Percentiles rank a stretch among this genome's conserved stretches.
Conservation (phyloP, 208 protist species). For the Porcisia deanei region DNA sequence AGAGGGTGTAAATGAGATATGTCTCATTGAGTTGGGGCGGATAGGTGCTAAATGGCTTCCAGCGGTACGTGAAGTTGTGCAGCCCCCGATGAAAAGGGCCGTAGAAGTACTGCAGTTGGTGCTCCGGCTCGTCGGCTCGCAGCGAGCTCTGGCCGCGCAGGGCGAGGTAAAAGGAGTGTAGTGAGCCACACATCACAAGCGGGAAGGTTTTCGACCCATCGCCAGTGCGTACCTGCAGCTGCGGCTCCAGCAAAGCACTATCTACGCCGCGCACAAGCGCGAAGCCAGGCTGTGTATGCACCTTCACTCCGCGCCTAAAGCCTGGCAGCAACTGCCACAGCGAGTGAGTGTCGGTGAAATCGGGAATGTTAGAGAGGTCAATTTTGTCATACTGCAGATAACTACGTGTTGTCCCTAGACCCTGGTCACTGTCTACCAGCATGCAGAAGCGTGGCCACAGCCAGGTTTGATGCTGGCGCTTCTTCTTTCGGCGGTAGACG, state of each 20-base stretch:
- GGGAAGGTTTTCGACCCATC: slow-evolving; percentile 41
- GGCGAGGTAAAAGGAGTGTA: slow-evolving; percentile 66
- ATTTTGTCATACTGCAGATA: slow-evolving; percentile 65
- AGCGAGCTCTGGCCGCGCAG: slow-evolving; percentile 50
- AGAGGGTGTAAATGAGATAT: slow-evolving; percentile 65
- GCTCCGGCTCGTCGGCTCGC: slow-evolving; percentile 58
- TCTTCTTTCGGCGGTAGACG: slow-evolving; percentile 20
- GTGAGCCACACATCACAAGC: slow-evolving; percentile 58
- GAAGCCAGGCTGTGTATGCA: slow-evolving; percentile 43
- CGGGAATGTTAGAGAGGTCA: slow-evolving; percentile 26
- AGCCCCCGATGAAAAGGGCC: slow-evolving; percentile 40
- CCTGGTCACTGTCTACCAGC: slow-evolving; percentile 30
- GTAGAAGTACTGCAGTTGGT: slow-evolving; percentile 78
- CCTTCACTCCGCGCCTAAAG: slow-evolving; percentile 28
- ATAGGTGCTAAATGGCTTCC: slow-evolving; percentile 63
- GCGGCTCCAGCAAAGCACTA: slow-evolving; percentile 54
- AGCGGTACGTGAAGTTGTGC: slow-evolving; percentile 61
- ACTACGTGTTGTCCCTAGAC: slow-evolving; percentile 18
- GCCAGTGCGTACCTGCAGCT: slow-evolving; percentile 42
- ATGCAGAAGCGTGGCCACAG: slow-evolving; percentile 74
- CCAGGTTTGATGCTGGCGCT: slow-evolving; percentile 12
- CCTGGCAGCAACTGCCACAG: slow-evolving; percentile 1
- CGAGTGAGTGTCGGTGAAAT: neutral
- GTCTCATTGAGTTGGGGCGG: slow-evolving; percentile 49
- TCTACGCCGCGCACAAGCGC: slow-evolving; percentile 57